Conservation (phyloP, 2,329 filamentous ascomycete genomes). For the Lachnum nothofagi region DNA sequence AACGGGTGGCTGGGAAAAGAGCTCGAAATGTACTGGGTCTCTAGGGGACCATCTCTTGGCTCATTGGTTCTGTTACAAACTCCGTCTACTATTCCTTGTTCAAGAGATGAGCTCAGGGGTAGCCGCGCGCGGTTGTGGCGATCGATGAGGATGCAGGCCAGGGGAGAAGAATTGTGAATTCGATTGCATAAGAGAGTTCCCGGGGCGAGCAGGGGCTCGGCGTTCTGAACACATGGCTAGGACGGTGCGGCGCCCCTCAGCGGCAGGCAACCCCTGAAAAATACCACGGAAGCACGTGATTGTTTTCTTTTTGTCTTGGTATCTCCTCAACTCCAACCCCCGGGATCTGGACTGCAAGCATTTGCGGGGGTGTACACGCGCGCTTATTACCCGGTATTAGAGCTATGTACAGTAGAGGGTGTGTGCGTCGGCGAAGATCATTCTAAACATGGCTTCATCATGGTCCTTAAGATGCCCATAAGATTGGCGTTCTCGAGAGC, state of each 20-base stretch:
- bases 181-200: slow-evolving; percentile 5
- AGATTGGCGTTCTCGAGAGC: slow-evolving; percentile 90
- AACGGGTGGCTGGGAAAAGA: slow-evolving; percentile 5
- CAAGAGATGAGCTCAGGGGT: slow-evolving; percentile 1
- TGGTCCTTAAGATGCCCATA: slow-evolving; percentile 82
- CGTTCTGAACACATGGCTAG: slow-evolving; percentile 4
- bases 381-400: background rate
- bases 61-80: background rate
- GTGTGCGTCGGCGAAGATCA: background rate
- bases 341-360: no score
- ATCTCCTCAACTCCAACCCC: no score
- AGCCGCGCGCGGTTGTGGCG: slow-evolving; percentile 11
- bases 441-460: slow-evolving; percentile 71
- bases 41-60: background rate
- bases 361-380: no score
- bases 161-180: slow-evolving; percentile 6
- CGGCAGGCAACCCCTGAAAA: background rate
- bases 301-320: background rate
- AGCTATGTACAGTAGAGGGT: slow-evolving; percentile 1
- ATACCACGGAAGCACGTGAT: background rate
- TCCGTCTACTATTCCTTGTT: slow-evolving; percentile 12
- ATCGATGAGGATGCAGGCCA: slow-evolving; percentile 11
- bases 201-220: background rate
- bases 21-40: background rate
- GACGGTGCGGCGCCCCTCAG: background rate